Evolutionary conservation across 1,284 basidiomycete genomes (phyloP), one percentile per base, ranked within the genome.

Genomic region (Cutaneotrichosporon sp.): DNA sequence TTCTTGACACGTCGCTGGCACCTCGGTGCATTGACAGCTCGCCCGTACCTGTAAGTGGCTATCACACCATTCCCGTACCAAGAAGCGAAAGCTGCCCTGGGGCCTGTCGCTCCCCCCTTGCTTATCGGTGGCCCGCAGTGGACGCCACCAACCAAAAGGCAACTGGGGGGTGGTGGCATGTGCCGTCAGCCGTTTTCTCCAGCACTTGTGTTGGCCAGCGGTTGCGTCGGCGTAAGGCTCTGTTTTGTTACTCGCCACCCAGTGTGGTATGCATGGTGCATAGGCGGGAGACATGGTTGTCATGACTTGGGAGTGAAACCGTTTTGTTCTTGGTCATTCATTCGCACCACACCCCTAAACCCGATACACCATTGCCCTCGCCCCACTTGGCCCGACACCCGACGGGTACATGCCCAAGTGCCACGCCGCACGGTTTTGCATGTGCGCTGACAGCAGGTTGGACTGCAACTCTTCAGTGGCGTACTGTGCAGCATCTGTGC

Each of bases 21-120:
- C 26, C 10, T 30, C 10, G 26, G 26, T 10, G 26, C 26, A 30
- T 30, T 30, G 26, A 30, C 26, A 30, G 26, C 26, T 30, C 26
- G 10, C 26, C 26, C 38, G 52, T 54, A 49, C 52, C 52, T 54
- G 52, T 54, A 23, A 42, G 52, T 54, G 26, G 48, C 49, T 50
- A 54, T 54, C 48, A 49, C 26, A 36, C 47, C 44, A 35, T 30
- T 8, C 15, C 23, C 14, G n/a, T 35, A 13, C 15, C 14, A 21
- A 39, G 17, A 18, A 33, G 26, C 45, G 17, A 17, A 21, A 17
- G 21, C 33, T 47, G 49, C 34, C 49, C 52, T 54, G 52, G 52
- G 52, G 44, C 52, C 52, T 54, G 52, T 54, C 48, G 38, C 42
- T 18, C 17, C 12, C 13, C 34, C 20, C 46, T 21, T 30, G 26